Base-by-base conservation (phyloP, 768 basidiomycete species). In the Fomitopsis serialis region DNA sequence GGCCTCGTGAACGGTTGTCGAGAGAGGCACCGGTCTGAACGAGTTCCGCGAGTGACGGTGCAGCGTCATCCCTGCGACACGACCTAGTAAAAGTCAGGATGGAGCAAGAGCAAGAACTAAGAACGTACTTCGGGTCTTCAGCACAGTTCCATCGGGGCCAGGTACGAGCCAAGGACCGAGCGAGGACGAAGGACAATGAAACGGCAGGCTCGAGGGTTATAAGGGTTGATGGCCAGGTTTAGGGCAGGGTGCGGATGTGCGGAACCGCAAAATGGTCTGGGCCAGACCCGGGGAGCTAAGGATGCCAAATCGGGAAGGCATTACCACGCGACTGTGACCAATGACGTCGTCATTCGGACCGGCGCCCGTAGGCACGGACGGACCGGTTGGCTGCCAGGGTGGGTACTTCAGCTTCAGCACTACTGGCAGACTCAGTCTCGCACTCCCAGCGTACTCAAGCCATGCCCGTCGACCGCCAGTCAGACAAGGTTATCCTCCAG, bases 401-500 rank as follows among this genome's bases (percentile, higher is more conserved):
- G 47, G 45, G 27, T 15, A 42, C 17, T 42, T 9, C 35, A 9
- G n/a, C 10, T 42, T 42, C 40, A 17, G 17, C 40, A 9, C 35
- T n/a, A n/a, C n/a, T n/a, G n/a, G 29, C 6, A 11, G 6, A 32
- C 42, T 5, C 7, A 42, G 17, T 42, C 42, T n/a, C 44, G 19
- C n/a, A 32, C 42, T 47, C 47, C 43, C 1, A 57, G 17, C 32
- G 2, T 21, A 23, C 42, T 42, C n/a, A n/a, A 24, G 12, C 47
- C 9, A 88, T 88, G 86, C 84, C 85, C 21, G 70, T 83, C n/a
- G 72, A 78, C 52, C 71, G 72, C 56, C 60, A 65, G 0, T 61
- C 69, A 17, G 72, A 73, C 42, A 75, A 69, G 52, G 63, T 87
- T 44, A 57, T 77, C 22, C 73, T 88, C 54, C 74, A 68, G 19